Conservation (phyloP, 306 rosid genomes). For the Glycyrrhiza uralensis region DNA sequence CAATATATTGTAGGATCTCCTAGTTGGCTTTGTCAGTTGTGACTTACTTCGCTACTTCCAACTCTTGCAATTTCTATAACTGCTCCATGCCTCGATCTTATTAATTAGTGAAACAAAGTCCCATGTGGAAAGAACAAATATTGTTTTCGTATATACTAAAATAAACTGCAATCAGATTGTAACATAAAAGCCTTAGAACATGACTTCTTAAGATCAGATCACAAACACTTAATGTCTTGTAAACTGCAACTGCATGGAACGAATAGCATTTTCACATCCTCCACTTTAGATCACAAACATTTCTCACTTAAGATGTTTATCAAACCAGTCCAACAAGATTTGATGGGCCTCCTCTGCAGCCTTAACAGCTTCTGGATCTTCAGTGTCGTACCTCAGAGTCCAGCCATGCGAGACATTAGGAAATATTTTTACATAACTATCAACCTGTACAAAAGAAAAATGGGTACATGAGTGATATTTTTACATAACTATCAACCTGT, state of each 20-base stretch:
- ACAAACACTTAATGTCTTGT: not conserved
- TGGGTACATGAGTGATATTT: not conserved
- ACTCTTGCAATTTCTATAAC: no score
- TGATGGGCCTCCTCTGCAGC: slow-evolving; percentile 57
- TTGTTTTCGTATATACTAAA: no score
- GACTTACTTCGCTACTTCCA: no score
- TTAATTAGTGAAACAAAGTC: no score
- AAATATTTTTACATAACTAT: slow-evolving; percentile 44
- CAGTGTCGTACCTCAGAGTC: slow-evolving; percentile 41
- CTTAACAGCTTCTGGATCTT: slow-evolving; percentile 44
- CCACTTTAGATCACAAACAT: not conserved
- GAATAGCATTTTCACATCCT: not conserved
- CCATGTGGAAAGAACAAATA: no score
- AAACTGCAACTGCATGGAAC: not conserved
- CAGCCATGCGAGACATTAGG: slow-evolving; percentile 57
- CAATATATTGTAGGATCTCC: no score
- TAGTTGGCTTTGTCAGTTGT: no score
- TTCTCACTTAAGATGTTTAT: slow-evolving; percentile 36
- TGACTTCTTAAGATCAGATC: not conserved
- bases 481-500: no score
- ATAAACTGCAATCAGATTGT: no score
- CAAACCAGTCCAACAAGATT: slow-evolving; percentile 47
- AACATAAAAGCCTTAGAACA: not conserved
- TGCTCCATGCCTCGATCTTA: no score
- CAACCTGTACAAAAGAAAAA: slow-evolving; percentile 26